Base-by-base conservation (phyloP, 305 asterid species). In the Fraxinus nigra region DNA sequence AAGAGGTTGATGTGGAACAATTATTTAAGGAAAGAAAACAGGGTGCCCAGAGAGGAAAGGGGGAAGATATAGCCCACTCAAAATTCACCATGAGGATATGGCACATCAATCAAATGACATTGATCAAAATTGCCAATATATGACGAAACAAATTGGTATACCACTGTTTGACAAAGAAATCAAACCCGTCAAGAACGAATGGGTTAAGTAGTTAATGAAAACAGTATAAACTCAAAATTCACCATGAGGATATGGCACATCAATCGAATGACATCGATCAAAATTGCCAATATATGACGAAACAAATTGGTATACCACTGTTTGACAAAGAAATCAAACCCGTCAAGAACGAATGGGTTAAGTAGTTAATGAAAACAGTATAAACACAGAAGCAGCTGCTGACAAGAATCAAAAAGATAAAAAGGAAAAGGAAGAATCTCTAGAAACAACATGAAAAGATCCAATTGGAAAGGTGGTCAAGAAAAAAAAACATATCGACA, bases 401-500 rank as follows among this genome's bases (percentile, higher is more conserved):
- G 13, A 16, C 18, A 46, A 76, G 67, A 43, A 76, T 28, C 38
- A 67, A 67, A 61, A 14, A 67, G 22, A 67, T 67, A 2, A 30
- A 30, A 67, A 30, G 75, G 75, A 67, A 13, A 67, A 67, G n/a
- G 14, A 61, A 61, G 70, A 61, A 61, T 65, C 73, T 72, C 24
- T 33, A 72, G 46, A 69, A 26, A 38, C 26, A 65, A 78, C 75
- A 67, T 24, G 76, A 79, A 63, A 48, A 79, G 75, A 28, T 33
- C 43, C 61, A 38, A 48, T 67, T 74, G 33, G 75, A 72, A 30
- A 65, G 51, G 81, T 67, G 51, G 20, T 76, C n/a, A 37, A 33
- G 81, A 76, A 73, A 65, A 28, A 28, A 65, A 79, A 80, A 56
- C 24, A 56, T 43, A 85, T 76, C 79, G 30, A 72, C 63, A 38